These are phyloP conservation scores for Nitzschia sp. DNA, from an alignment of 108 stramenopile species.

Conservation along the genomic window DNA sequence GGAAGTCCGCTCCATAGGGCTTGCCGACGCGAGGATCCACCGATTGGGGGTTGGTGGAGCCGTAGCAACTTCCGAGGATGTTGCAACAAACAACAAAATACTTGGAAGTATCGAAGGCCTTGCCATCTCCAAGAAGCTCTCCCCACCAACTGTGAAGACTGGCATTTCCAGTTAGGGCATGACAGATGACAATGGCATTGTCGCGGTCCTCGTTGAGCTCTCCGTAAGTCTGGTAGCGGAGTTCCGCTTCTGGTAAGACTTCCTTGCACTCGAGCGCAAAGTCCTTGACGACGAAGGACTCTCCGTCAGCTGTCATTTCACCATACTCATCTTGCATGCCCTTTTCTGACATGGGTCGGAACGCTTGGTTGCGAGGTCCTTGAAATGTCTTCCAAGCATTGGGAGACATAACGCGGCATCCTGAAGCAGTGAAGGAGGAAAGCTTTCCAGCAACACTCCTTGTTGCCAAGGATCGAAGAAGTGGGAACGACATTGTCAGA, in stretches of 20 bases:
- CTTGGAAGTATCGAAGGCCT: slow-evolving; percentile 89
- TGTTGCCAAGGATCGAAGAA: not conserved
- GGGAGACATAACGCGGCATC: too few species aligned
- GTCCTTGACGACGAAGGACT: slow-evolving; percentile 56
- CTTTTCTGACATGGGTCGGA: slow-evolving; percentile 15
- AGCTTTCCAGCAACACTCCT: not conserved
- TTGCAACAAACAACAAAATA: slow-evolving; percentile 91
- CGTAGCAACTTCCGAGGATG: slow-evolving; percentile 89
- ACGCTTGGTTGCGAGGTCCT: too few species aligned
- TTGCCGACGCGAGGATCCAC: slow-evolving; percentile 49
- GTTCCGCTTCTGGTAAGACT: slow-evolving; percentile 66
- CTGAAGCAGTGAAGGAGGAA: too few species aligned
- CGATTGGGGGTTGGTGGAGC: slow-evolving; percentile 72
- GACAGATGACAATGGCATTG: slow-evolving; percentile 93
- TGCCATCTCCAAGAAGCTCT: slow-evolving; percentile 75
- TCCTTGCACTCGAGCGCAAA: slow-evolving; percentile 70
- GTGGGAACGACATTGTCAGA: not conserved
- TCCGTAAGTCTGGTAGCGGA: slow-evolving; percentile 93
- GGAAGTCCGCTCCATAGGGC: slow-evolving; percentile 80
- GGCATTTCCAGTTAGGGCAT: slow-evolving; percentile 94
- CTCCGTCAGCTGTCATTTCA: slow-evolving; percentile 73
- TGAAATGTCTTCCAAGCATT: too few species aligned
- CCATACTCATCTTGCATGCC: slow-evolving; percentile 90
- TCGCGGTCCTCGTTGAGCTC: slow-evolving; percentile 68
- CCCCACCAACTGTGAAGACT: slow-evolving; percentile 94